These are phyloP conservation scores for Nidula niveotomentosa DNA, from an alignment of 1,284 basidiomycete genomes.

Conservation along the genomic window DNA sequence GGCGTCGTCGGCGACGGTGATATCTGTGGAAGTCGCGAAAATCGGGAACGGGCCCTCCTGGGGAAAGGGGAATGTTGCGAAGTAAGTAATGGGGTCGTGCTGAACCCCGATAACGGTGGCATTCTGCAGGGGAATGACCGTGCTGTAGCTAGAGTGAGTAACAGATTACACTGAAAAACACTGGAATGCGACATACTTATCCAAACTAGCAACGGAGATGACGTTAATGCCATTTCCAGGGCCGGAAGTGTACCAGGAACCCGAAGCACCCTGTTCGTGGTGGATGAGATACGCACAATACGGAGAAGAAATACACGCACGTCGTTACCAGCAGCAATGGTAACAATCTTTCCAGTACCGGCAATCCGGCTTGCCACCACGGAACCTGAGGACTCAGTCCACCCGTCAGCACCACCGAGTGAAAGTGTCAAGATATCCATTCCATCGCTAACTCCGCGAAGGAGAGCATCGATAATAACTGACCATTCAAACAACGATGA, in stretches of 20 bases:
- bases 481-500: neutral
- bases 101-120: slow-evolving; percentile 36
- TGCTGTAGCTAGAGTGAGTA: slow-evolving; percentile 18
- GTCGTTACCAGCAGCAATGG: slow-evolving; percentile 43
- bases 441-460: slow-evolving; percentile 44
- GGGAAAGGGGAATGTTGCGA: slow-evolving; percentile 33
- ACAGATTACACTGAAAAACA: neutral
- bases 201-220: slow-evolving; percentile 48
- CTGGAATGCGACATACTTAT: slow-evolving; percentile 33
- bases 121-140: slow-evolving; percentile 38
- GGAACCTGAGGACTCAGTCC: slow-evolving; percentile 50
- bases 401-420: slow-evolving; percentile 59
- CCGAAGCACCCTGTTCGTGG: slow-evolving; percentile 31
- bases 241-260: slow-evolving; percentile 47
- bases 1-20: slow-evolving; percentile 46
- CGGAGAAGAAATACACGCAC: slow-evolving; percentile 10
- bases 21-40: slow-evolving; percentile 43
- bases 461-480: slow-evolving; percentile 51
- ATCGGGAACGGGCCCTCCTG: slow-evolving; percentile 36
- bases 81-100: slow-evolving; percentile 43
- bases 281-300: neutral
- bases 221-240: slow-evolving; percentile 49
- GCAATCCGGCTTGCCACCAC: slow-evolving; percentile 59
- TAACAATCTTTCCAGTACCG: slow-evolving; percentile 49
- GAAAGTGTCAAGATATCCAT: slow-evolving; percentile 66